phyloP scores from a whole-genome alignment of 2,329 filamentous ascomycete genomes.

The Alternaria sp. region DNA sequence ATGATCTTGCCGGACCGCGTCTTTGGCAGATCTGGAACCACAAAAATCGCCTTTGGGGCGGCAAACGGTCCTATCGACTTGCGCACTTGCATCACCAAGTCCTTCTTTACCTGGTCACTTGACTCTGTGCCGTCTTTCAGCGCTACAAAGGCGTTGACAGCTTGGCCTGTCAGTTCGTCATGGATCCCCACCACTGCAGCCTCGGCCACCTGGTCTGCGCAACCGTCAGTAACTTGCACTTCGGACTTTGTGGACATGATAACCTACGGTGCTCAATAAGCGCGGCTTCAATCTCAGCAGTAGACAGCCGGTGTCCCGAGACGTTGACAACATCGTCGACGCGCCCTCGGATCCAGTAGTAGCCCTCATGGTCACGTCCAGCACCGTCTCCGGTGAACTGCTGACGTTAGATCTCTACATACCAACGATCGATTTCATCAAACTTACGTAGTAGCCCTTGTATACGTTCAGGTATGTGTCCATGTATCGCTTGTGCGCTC shows the following conservation, averaged over 20 bases:
- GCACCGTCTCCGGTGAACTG: slow-evolving; percentile 94
- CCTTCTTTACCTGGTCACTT: slow-evolving; percentile 85
- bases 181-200: slow-evolving; percentile 92
- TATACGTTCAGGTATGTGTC: slow-evolving; percentile 98
- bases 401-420: slow-evolving; percentile 26
- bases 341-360: slow-evolving; percentile 99
- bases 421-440: not conserved
- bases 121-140: slow-evolving; percentile 85
- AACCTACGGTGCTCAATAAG: slow-evolving; percentile 82
- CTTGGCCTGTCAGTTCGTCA: slow-evolving; percentile 95
- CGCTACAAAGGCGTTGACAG: slow-evolving; percentile 94
- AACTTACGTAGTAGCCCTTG: slow-evolving; percentile 92
- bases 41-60: slow-evolving; percentile 89
- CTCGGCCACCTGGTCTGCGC: slow-evolving; percentile 77
- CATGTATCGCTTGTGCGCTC: slow-evolving; percentile 97
- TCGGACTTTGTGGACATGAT: not conserved
- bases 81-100: slow-evolving; percentile 91
- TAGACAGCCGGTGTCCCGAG: slow-evolving; percentile 93
- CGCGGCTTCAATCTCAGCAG: slow-evolving; percentile 96
- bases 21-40: slow-evolving; percentile 95
- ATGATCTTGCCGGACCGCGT: slow-evolving; percentile 99
- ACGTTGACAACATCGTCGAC: slow-evolving; percentile 99
- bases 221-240: slow-evolving; percentile 31
- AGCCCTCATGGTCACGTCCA: slow-evolving; percentile 94
- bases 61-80: slow-evolving; percentile 98